phyloP scores from a whole-genome alignment of 352 stramenopile genomes.

The Phytophthora fragariae region DNA sequence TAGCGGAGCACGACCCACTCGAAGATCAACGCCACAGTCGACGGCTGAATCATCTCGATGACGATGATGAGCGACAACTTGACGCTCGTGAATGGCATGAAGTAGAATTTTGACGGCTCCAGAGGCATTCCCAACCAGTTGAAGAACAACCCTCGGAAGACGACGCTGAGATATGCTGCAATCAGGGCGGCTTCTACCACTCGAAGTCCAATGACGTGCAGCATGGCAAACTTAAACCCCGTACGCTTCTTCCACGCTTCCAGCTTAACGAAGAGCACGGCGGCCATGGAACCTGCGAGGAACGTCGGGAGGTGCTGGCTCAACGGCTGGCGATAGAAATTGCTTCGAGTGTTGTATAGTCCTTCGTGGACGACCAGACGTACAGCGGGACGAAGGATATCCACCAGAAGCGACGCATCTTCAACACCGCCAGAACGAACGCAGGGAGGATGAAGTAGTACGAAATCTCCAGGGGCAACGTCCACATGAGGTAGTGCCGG shows the following conservation, averaged over 20 bases:
- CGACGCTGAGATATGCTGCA: conserved; percentile 15
- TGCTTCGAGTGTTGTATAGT: conserved; percentile 5
- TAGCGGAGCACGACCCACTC: conserved; percentile 44
- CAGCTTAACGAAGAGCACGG: conserved; percentile 22
- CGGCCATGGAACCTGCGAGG: conserved; percentile 12
- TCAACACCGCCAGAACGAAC: conserved; percentile 12
- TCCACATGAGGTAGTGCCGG: conserved; percentile 21
- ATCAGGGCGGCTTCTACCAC: conserved; percentile 15
- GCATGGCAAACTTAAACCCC: conserved; percentile 10
- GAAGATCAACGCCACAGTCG: conserved; percentile 29
- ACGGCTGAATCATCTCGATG: conserved; percentile 41
- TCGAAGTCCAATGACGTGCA: conserved; percentile 13
- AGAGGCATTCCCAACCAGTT: background rate
- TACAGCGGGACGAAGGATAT: conserved; percentile 6
- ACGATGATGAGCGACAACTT: conserved; percentile 31
- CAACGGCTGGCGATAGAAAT: conserved; percentile 15
- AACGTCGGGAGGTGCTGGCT: conserved; percentile 22
- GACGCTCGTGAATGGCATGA: conserved; percentile 1
- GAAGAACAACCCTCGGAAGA: too few species aligned
- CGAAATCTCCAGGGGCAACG: conserved; percentile 22
- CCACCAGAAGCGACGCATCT: conserved; percentile 18
- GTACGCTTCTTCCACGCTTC: conserved; percentile 16
- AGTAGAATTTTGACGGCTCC: background rate
- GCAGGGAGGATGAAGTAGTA: conserved; percentile 25
- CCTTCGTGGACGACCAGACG: conserved; percentile 25